Evolutionary conservation across 2,329 filamentous ascomycete species (phyloP).

Genomic region (Peltaster fructicola): DNA sequence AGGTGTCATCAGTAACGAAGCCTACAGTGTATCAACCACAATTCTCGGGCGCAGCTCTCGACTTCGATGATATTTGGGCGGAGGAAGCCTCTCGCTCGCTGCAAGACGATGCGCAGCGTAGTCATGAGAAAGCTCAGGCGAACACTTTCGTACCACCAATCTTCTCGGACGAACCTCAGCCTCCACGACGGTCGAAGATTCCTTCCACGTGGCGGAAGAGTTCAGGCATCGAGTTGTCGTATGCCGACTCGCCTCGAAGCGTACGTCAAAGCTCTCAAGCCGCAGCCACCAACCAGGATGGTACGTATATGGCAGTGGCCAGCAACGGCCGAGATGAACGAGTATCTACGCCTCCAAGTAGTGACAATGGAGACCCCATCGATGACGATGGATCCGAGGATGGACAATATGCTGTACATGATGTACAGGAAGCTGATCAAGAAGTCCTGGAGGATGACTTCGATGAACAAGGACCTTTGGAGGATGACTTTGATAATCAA

Average conservation of each 20-base stretch:
- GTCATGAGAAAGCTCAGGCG: not conserved
- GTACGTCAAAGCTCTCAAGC: not conserved
- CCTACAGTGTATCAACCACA: too few species aligned
- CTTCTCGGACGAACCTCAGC: slow-evolving; percentile 12
- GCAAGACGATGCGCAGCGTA: slow-evolving; percentile 6
- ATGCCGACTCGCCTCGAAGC: slow-evolving; percentile 20
- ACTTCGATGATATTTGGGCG: slow-evolving; percentile 30
- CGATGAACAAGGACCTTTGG: slow-evolving; percentile 5
- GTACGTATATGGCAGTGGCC: too few species aligned
- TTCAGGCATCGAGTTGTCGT: slow-evolving; percentile 20
- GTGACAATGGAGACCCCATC: slow-evolving; percentile 10
- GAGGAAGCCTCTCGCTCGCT: slow-evolving; percentile 26
- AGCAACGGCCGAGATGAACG: too few species aligned
- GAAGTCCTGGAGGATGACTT: slow-evolving; percentile 3
- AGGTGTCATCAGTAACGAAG: too few species aligned
- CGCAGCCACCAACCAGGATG: too few species aligned
- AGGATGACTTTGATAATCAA: slow-evolving; percentile 6
- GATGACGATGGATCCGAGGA: slow-evolving; percentile 3
- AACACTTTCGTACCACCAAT: not conserved
- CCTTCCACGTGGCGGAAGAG: slow-evolving; percentile 26
- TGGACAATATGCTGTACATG: slow-evolving; percentile 1
- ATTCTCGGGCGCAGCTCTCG: too few species aligned
- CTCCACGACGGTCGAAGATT: slow-evolving; percentile 22
- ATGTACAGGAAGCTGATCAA: slow-evolving; percentile 1
- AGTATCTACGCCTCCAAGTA: slow-evolving; percentile 18